Evolutionary conservation across 2,329 filamentous ascomycete species (phyloP), one percentile per base, ranked within the genome.

Genomic region (Plectosphaerella sp.): DNA sequence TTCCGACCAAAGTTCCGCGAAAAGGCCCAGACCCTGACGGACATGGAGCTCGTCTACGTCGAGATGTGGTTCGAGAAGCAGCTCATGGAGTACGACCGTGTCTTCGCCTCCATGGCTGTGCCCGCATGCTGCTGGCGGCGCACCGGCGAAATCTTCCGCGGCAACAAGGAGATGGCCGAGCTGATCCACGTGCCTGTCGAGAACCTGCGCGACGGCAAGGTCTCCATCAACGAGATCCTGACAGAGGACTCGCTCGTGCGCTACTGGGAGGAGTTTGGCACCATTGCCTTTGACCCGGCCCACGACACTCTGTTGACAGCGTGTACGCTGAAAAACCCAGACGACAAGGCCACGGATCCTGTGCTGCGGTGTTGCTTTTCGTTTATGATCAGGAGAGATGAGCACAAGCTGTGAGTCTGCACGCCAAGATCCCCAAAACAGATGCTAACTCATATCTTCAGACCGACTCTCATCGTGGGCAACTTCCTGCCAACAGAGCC

Each of bases 61-160:
- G 94, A 99, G 72, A 97, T 97, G 91, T 97, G 94, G 93, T 97
- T 99, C 65, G 94, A 99, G 70, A 85, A 88, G 63, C 94, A 89
- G 57, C 73, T 99, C 60, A 94, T 97, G 88, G 94, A 97, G 66
- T 97, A 97, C 63, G 94, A 99, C 64, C 90, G 94, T 33, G 92
- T 99, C 2, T 99, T 99, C 73, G 94, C 94, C 2, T 96, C 91
- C 67, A 99, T 99, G 94, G 94, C 94, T 2, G 93, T 99, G 56
- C 94, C 94, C 0, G 94, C 94, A 14, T 99, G 94, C 70, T 96
- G 93, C 67, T 99, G 94, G 94, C 82, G 94, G 62, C 81, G 94
- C 63, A 99, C 94, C 0, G 94, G 94, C 10, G 94, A 99, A 73
- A 97, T 99, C 47, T 97, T 96, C 67, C 80, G 94, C 58, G 94